Evolutionary conservation across 2,329 filamentous ascomycete species (phyloP).

Genomic region (Arthrinium phaeospermum): DNA sequence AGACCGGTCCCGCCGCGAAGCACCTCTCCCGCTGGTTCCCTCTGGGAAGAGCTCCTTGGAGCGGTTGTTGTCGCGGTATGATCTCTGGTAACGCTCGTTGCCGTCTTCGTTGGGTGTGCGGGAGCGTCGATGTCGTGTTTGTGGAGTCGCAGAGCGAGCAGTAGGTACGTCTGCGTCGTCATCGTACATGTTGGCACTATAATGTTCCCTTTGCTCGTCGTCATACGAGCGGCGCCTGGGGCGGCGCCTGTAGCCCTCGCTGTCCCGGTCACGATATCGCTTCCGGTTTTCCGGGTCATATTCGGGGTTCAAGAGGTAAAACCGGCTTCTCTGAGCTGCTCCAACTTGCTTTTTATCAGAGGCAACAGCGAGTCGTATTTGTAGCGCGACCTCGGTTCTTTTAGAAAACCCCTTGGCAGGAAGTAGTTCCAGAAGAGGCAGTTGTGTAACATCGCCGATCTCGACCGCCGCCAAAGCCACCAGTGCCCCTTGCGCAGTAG

Average conservation of each 20-base stretch:
- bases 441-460: constrained; percentile 57
- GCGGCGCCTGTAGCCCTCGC: constrained; percentile 34
- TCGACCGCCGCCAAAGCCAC: constrained; percentile 57
- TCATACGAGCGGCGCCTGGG: constrained; percentile 42
- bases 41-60: constrained; percentile 70
- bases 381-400: constrained; percentile 72
- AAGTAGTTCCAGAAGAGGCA: constrained; percentile 68
- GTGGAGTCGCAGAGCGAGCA: constrained; percentile 34
- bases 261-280: constrained; percentile 67
- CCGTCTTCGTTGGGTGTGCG: constrained; percentile 37
- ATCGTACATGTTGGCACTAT: constrained; percentile 82
- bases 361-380: constrained; percentile 74
- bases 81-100: constrained; percentile 29
- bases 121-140: constrained; percentile 42
- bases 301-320: constrained; percentile 91
- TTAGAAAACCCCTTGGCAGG: constrained; percentile 71
- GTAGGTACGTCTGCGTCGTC: constrained; percentile 59
- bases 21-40: constrained; percentile 35
- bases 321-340: constrained; percentile 82
- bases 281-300: constrained; percentile 79
- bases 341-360: constrained; percentile 81
- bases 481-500: constrained; percentile 59
- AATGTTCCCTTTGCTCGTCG: constrained; percentile 61
- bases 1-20: constrained; percentile 52
- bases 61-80: constrained; percentile 46